A percentile compares a stretch with the other conserved stretches of the same genome.
Conservation (phyloP, 805 yeast genomes). For the Candida peoriensis region DNA sequence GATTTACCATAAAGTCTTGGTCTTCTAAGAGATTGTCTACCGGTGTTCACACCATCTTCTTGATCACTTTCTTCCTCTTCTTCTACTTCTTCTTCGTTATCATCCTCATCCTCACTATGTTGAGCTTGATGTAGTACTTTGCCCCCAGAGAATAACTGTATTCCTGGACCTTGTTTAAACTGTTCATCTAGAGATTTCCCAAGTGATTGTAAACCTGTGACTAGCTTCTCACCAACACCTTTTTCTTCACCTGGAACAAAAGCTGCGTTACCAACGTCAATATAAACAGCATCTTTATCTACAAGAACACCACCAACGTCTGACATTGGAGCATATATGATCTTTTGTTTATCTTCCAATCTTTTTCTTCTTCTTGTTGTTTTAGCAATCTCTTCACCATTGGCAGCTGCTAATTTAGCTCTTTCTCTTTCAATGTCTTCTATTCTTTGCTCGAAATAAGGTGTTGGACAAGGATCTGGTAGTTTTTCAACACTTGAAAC, state of each 20-base stretch:
- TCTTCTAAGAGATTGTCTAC: constrained; percentile 60
- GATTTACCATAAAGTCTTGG: constrained; percentile 56
- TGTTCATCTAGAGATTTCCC: constrained; percentile 54
- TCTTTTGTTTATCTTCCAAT: constrained; percentile 88
- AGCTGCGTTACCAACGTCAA: constrained; percentile 50
- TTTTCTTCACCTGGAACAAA: constrained; percentile 61
- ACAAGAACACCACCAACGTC: constrained; percentile 98
- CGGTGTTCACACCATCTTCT: constrained; percentile 38
- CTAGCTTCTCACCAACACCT: constrained; percentile 85
- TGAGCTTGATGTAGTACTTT: constrained; percentile 43
- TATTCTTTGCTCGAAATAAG: constrained; percentile 78
- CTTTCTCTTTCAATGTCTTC: constrained; percentile 78
- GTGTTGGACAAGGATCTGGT: constrained; percentile 99
- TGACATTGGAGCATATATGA: constrained; percentile 98
- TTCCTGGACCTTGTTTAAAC: constrained; percentile 58
- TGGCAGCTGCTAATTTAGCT: constrained; percentile 58
- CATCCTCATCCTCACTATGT: constrained; percentile 33
- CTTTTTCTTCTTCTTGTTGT: constrained; percentile 83
- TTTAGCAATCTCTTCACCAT: constrained; percentile 49
- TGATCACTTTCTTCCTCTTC: constrained; percentile 28
- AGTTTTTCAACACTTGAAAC: constrained; percentile 76
- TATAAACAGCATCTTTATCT: constrained; percentile 96
- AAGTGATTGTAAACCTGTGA: constrained; percentile 74
- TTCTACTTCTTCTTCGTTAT: constrained; percentile 30
- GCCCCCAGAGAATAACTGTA: constrained; percentile 67